Evolutionary conservation across 306 rosid species (phyloP).

Genomic region (Macrotyloma uniflorum): DNA sequence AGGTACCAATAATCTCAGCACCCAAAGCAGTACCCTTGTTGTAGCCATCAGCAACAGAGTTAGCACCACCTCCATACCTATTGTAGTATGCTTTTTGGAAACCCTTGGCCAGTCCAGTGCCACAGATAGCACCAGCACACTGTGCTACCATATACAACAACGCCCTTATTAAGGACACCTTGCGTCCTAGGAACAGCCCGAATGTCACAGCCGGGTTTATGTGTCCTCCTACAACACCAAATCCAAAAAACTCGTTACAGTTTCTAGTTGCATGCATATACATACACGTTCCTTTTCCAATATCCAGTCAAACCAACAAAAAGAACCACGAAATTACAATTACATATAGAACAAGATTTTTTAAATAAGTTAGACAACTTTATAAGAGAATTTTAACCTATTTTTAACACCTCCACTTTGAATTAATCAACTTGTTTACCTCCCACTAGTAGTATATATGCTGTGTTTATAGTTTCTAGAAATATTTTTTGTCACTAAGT

Average conservation of each 20-base stretch:
- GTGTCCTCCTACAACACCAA: conserved; percentile 73
- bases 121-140: conserved; percentile 77
- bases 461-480: no score
- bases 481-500: no score
- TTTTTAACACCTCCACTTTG: no score
- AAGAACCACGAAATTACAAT: background rate
- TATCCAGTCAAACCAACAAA: background rate
- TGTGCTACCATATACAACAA: conserved; percentile 79
- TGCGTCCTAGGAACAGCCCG: conserved; percentile 76
- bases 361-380: no score
- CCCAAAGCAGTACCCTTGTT: conserved; percentile 84
- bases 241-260: background rate
- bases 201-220: conserved; percentile 95
- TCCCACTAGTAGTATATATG: background rate
- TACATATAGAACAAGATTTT: no score
- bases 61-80: conserved; percentile 82
- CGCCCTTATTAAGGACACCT: conserved; percentile 75
- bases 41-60: conserved; percentile 53
- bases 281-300: background rate
- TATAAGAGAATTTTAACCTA: no score
- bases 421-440: no score
- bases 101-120: conserved; percentile 79
- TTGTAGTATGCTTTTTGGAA: conserved; percentile 66
- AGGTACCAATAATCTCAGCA: conserved; percentile 95
- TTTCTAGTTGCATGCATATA: background rate